A percentile compares a stretch with the other conserved stretches of the same genome.
These are phyloP conservation scores for Murraya koenigii DNA, from an alignment of 345 rosid species.

Conservation along the genomic window DNA sequence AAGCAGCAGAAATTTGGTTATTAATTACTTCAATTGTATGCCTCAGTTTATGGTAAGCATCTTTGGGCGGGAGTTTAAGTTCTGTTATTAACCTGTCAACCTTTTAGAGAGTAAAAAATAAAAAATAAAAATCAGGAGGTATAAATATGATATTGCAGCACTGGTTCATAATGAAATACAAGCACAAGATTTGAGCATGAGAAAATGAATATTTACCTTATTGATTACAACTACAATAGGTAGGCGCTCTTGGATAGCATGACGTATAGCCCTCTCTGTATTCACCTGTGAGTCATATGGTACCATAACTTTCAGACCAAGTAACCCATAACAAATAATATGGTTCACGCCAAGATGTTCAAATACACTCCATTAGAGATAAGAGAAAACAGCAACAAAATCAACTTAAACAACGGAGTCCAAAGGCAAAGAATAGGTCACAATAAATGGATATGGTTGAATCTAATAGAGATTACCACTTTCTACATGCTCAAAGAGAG, in stretches of 20 bases:
- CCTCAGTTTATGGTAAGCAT: constrained; percentile 95
- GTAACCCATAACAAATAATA: not conserved
- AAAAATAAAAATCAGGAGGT: constrained; percentile 10
- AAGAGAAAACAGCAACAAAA: not conserved
- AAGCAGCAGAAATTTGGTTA: constrained; percentile 80
- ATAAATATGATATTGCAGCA: not conserved
- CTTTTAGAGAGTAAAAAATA: too few species aligned
- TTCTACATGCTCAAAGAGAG: not conserved
- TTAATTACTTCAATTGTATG: constrained; percentile 93
- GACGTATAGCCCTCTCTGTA: constrained; percentile 97
- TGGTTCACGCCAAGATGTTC: not conserved
- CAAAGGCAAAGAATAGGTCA: constrained; percentile 10
- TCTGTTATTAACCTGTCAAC: constrained; percentile 96
- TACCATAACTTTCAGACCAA: constrained; percentile 7
- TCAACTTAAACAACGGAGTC: not conserved
- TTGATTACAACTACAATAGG: constrained; percentile 96
- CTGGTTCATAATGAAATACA: not conserved
- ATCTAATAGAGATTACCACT: too few species aligned
- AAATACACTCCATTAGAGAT: not conserved
- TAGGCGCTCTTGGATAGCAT: constrained; percentile 88
- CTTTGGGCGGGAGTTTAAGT: constrained; percentile 95
- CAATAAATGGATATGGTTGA: not conserved
- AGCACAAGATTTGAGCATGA: not conserved
- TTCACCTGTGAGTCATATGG: constrained; percentile 56
- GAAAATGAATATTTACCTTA: constrained; percentile 47